phyloP scores from a whole-genome alignment of 2,329 filamentous ascomycete genomes.

The Aspergillus melleus region DNA sequence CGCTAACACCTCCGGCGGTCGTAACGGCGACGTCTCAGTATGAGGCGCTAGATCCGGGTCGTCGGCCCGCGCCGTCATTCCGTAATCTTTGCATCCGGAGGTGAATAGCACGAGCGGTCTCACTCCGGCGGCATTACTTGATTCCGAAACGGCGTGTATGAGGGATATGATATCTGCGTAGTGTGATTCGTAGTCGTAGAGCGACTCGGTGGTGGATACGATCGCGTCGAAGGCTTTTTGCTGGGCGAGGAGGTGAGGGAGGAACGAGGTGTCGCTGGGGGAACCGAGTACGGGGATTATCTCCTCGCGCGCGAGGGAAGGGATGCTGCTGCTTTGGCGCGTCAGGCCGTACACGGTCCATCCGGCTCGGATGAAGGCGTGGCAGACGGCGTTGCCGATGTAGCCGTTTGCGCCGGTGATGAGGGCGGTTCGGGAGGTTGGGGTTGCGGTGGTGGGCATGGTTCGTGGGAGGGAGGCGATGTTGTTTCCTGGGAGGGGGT shows the following conservation, averaged over 20 bases:
- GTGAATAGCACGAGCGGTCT: conserved; percentile 8
- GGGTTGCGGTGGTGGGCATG: neutral
- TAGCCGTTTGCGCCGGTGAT: conserved; percentile 15
- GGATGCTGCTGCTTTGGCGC: neutral
- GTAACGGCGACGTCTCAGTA: conserved; percentile 10
- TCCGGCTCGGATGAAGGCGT: conserved; percentile 10
- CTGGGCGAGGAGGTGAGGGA: neutral
- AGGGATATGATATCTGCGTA: conserved; percentile 2
- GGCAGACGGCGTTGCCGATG: conserved; percentile 13
- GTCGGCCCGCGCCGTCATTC: conserved; percentile 6
- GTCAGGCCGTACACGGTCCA: conserved; percentile 12
- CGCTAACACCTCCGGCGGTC: conserved; percentile 1
- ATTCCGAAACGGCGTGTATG: neutral
- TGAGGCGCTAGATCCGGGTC: conserved; percentile 3
- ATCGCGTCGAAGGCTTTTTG: conserved; percentile 5
- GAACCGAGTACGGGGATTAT: conserved; percentile 10
- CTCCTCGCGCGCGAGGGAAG: conserved; percentile 6
- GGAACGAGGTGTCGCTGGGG: conserved; percentile 5
- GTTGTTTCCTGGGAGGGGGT: neutral
- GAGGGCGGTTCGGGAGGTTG: conserved; percentile 4
- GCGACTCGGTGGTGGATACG: conserved; percentile 11
- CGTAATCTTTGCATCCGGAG: conserved; percentile 16
- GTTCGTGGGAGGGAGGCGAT: neutral
- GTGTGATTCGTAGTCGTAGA: conserved; percentile 6
- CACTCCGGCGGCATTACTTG: neutral